Base-by-base conservation (phyloP, 2,329 filamentous ascomycete species). In the Moelleriella libera region DNA sequence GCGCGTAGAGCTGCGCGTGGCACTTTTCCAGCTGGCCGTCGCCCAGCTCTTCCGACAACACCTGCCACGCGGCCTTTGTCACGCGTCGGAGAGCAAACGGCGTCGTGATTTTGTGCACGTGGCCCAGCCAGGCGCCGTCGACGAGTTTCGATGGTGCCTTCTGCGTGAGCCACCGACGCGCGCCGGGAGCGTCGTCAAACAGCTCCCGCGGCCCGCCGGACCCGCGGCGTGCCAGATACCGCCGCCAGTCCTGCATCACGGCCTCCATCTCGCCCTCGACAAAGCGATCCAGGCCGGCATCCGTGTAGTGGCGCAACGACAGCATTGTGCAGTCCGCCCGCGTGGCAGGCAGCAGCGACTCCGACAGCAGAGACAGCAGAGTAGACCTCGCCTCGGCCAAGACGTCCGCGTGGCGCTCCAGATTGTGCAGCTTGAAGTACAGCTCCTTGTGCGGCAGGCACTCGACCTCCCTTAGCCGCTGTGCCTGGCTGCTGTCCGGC, bases 41-140 rank as follows among this genome's bases (percentile, higher is more conserved):
- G 1, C 71, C 72, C 5, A 73, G 58, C 51, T 75, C 72, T 51
- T 75, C 71, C 1, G 68, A 69, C 47, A 74, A 58, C 7, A 73
- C 62, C 50, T 70, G 70, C 71, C 70, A 74, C 4, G 65, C 65
- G 32, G 65, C 58, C 63, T 46, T 53, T 12, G 51, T 53, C 30
- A 50, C 21, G 5, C 47, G n/a, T 34, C 51, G 62, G 28, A 68
- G 55, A 6, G 53, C 51, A 50, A 70, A 69, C 5, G 68, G 67
- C 1, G 66, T 71, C 11, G 30, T 47, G 41, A 44, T 40, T 5
- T 43, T 66, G 53, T 72, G 62, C 30, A 71, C 59, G 48, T 68
- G 64, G 9, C 67, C 66, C 5, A 74, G 56, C 71, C 70, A 74
- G 11, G 69, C 66, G 3, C 71, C 71, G 47, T 74, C 70, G 5